Base-by-base conservation (phyloP, 2,329 filamentous ascomycete species). In the Rhexocercosporidium sp. region DNA sequence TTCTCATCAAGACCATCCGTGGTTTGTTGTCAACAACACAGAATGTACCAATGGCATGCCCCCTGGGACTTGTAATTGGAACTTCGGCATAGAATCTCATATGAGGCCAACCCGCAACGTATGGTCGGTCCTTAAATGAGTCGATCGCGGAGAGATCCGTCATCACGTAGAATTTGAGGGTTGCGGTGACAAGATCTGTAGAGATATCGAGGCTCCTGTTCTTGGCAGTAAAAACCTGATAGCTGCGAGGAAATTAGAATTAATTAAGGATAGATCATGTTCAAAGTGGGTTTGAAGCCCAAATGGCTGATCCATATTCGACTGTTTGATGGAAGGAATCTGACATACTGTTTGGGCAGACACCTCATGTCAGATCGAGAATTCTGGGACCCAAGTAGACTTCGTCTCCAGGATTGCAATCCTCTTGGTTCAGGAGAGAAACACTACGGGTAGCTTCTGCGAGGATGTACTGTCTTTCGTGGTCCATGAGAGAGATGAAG, bases 21-120 rank as follows among this genome's bases (percentile, higher is more conserved):
- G 86, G 83, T 18, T 80, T 80, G 37, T 85, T 82, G 69, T 90
- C 88, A 1, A 88, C 79, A 2, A 90, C 82, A 64, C 85, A 86
- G 64, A 87, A 86, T 14, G 84, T 84, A 16, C 89, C 89, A 61
- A 92, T 86, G 49, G 83, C 83, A 53, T 69, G 59, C 6, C 73
- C 72, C 6, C 65, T 61, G 9, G 63, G 57, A 34, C 69, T 73
- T 1, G 60, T 66, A 9, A 76, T 72, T 11, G 75, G 75, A 16
- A 73, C 69, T 22, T 72, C 73, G 16, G 73, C 74, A 53, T 75
- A 76, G 46, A 72, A 76, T 27, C 64, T 68, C 62, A 73, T 69
- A 27, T 67, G 67, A 22, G 74, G 73, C 60, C 64, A 69, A 6
- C 63, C 69, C 3, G 64, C 31, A 22, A 75, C 63, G 49, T 72